Evolutionary conservation across 2,329 filamentous ascomycete genomes (phyloP), one percentile per base, ranked within the genome.

Genomic region (Beauveria scarabaeidicola): DNA sequence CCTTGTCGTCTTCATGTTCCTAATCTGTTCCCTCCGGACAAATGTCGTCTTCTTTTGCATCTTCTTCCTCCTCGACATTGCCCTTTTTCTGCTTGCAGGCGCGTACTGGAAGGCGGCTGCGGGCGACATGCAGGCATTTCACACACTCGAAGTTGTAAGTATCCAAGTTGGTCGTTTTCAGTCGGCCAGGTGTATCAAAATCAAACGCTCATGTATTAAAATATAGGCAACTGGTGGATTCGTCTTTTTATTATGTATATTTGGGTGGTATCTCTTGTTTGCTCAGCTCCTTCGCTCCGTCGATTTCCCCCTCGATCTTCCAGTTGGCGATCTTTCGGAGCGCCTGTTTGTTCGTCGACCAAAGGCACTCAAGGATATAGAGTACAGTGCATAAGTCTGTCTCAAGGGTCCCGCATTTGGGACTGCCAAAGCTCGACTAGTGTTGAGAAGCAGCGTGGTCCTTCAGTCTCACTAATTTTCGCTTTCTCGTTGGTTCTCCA

Each of bases 41-140:
- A 90, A 90, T 68, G 58, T 87, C 21, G 76, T 83, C 68, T 88
- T 88, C 72, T 79, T 86, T 62, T 63, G 83, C 47, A 86, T 89
- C 69, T 89, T 89, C 74, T 66, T 82, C 53, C 74, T 75, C 0
- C 79, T 89, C 13, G 70, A 80, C 19, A 66, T 82, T 6, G 74
- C 77, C 0, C 87, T 89, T 65, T 68, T 70, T 17, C 73, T 82
- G 27, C 75, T 89, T 19, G 77, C 84, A 0, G 82, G 75, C 1
- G 76, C 79, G 0, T 87, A 84, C 69, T 85, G 80, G 76, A 60
- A 56, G 29, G 58, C 36, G 1, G 52, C 44, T 17, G n/a, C n/a
- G 10, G 58, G 58, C n/a, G 46, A 56, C 25, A 36, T 44, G 25
- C 15, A 29, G n/a, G 21, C 44, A 25, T 52, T 60, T 13, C 23